Evolutionary conservation across 495 filamentous ascomycete genomes (phyloP), one percentile per base, ranked within the genome.

Genomic region (Astrocystis sublimbata): DNA sequence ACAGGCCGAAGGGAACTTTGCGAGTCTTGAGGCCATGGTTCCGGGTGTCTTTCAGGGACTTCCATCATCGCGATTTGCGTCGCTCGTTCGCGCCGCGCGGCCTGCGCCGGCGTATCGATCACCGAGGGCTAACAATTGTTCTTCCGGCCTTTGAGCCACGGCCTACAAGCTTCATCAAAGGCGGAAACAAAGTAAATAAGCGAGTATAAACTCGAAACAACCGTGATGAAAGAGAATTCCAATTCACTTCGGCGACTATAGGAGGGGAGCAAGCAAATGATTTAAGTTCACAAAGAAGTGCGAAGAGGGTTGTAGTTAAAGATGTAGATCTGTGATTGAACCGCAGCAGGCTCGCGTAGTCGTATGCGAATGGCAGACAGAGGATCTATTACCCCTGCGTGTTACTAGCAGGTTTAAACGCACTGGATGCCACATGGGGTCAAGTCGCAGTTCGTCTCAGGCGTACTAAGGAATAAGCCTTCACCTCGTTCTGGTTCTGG

Each of bases 401-500:
- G 46, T 26, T 30, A 26, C 46, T 30, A 49, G 46, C 46, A 30
- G 46, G n/a, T n/a, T n/a, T n/a, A n/a, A n/a, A 30, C 46, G 49
- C 28, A 35, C 28, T 23, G 30, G 17, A 35, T 54, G 33, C 51
- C 51, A 19, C 28, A 54, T 54, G 2, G 23, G 33, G 51, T 23
- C 51, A 54, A 54, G 51, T 33, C 21, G 30, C 30, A 31, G 28
- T 15, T 30, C 13, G 12, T 35, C 30, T 23, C n/a, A n/a, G n/a
- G n/a, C n/a, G n/a, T n/a, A n/a, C n/a, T n/a, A n/a, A n/a, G n/a
- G n/a, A n/a, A n/a, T n/a, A n/a, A n/a, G n/a, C n/a, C n/a, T n/a
- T n/a, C n/a, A n/a, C n/a, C n/a, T n/a, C n/a, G 46, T 28, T 26
- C 46, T 49, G 46, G 24, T 28, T 49, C 24, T 30, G 3, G 24